A percentile compares a stretch with the other conserved stretches of the same genome.
Conservation (phyloP, 2,329 filamentous ascomycete species). For the Lachnellula hyalina region DNA sequence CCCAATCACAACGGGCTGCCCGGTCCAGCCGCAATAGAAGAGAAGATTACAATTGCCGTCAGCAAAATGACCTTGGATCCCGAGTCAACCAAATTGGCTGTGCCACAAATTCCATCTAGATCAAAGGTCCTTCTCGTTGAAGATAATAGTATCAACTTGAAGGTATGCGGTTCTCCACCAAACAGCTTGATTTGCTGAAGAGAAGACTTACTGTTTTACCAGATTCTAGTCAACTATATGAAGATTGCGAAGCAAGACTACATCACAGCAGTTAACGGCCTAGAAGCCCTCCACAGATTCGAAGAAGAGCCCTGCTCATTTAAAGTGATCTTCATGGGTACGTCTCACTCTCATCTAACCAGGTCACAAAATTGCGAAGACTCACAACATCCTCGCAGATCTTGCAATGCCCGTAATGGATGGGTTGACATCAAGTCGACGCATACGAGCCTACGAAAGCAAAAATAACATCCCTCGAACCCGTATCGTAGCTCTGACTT, state of each 20-base stretch:
- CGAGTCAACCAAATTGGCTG: no score
- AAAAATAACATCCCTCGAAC: slow-evolving; percentile 35
- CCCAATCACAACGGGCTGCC: no score
- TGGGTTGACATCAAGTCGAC: slow-evolving; percentile 40
- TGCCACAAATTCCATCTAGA: not conserved
- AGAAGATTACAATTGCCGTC: no score
- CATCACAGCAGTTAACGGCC: slow-evolving; percentile 38
- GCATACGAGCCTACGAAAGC: slow-evolving; percentile 42
- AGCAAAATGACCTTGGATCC: no score
- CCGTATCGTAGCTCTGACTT: slow-evolving; percentile 47
- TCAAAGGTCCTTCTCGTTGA: slow-evolving; percentile 33
- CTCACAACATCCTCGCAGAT: slow-evolving; percentile 31
- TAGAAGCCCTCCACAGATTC: slow-evolving; percentile 39
- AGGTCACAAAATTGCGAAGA: not conserved
- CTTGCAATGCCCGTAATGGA: slow-evolving; percentile 52
- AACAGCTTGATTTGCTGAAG: not conserved
- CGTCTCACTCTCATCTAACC: not conserved
- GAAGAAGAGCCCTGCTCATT: slow-evolving; percentile 8
- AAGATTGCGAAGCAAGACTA: slow-evolving; percentile 22
- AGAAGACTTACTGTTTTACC: not conserved
- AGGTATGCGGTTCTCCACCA: slow-evolving; percentile 8
- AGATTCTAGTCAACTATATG: slow-evolving; percentile 24
- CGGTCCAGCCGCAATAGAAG: no score
- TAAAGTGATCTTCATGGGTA: slow-evolving; percentile 33
- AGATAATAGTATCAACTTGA: slow-evolving; percentile 36